Base-by-base conservation (phyloP, 164 flowering plant genomes). In the Magnolia changhungtana region DNA sequence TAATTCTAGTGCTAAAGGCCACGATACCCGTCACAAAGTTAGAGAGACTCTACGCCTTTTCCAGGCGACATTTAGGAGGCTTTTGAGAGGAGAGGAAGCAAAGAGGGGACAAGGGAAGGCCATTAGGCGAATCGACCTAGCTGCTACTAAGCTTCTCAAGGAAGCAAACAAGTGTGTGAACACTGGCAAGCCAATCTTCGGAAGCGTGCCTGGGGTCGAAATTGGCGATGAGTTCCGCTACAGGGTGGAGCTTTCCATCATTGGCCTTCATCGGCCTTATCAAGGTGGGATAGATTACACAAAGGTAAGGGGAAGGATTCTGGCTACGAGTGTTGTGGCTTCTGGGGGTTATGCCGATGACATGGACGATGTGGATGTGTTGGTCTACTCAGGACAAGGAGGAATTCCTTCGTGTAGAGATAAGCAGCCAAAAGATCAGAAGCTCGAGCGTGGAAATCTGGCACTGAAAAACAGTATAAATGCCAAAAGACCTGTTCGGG, bases 151-250 rank as follows among this genome's bases (percentile, higher is more conserved):
- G 55, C 71, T 84, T 64, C 85, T 96, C 9, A 91, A 89, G 83
- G 78, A 82, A 1, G 78, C 84, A 55, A 82, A 83, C 23, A 90
- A 84, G 80, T 85, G 78, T 72, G 82, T 90, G 29, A 90, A 90
- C 82, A 78, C 81, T 6, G 88, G 84, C 2, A 83, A 86, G 70
- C 78, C 77, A 50, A 86, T 88, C 51, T 21, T 92, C 52, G 99
- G 99, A 63, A 45, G 63, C 74, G 95, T 96, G 10, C 93, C 97
- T 18, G 98, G 99, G 29, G 93, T 94, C 73, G 97, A 92, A 81
- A 88, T 96, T 79, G 99, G 98, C 37, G 97, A 94, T 67, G 91
- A 91, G 82, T 96, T 94, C 79, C 97, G 88, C 21, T 96, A 85
- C 80, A 86, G 98, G 78, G 88, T 87, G 37, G 99, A 96, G 83